Evolutionary conservation across 108 stramenopile genomes (phyloP).

Genomic region (Schizochytrium sp.): DNA sequence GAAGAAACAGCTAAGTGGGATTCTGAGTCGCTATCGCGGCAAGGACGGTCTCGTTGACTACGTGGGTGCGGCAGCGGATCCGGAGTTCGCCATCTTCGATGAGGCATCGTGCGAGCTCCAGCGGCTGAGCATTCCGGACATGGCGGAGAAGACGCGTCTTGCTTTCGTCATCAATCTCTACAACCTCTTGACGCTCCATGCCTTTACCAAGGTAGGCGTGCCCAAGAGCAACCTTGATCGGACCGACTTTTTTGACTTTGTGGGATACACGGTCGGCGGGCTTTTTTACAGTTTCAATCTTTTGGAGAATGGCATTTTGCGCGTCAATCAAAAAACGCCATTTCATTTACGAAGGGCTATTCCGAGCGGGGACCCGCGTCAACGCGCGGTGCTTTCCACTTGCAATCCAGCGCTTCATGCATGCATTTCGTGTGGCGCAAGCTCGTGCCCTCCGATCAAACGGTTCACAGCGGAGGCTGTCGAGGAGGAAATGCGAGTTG

Average conservation of each 20-base stretch:
- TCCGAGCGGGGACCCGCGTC: background rate
- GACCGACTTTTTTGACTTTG: background rate
- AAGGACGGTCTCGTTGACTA: background rate
- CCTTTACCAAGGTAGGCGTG: background rate
- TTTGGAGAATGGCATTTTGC: background rate
- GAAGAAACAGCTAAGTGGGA: background rate
- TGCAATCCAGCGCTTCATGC: background rate
- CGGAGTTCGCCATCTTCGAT: background rate
- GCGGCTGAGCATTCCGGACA: background rate
- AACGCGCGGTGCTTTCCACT: background rate
- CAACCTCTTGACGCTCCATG: background rate
- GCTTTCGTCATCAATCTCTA: slow-evolving; percentile 5
- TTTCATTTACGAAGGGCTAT: background rate
- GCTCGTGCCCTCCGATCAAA: background rate
- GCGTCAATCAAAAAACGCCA: background rate
- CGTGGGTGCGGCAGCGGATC: background rate
- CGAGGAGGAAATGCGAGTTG: background rate
- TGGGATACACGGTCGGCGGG: background rate
- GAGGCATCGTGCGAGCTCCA: background rate
- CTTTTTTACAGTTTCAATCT: background rate
- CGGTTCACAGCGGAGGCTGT: background rate
- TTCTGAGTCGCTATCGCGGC: background rate
- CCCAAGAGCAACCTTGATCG: background rate
- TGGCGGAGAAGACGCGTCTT: background rate
- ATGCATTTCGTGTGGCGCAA: background rate